phyloP scores from a whole-genome alignment of 2,329 filamentous ascomycete species.

The Aspergillus neotritici region DNA sequence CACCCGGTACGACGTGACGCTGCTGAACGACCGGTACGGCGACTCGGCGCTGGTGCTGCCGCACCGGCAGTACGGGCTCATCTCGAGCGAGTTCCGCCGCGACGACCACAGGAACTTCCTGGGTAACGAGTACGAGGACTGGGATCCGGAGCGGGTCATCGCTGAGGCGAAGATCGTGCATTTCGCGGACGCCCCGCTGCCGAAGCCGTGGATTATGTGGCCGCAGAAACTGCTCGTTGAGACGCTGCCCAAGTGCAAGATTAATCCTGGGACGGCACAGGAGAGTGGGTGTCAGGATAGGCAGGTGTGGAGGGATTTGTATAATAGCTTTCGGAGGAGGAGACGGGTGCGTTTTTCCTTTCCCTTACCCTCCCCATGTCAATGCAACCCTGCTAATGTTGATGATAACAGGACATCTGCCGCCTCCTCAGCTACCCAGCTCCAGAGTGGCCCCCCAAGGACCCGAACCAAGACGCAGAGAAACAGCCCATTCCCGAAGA shows the following conservation, averaged over 20 bases:
- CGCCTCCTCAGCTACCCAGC: constrained; percentile 35
- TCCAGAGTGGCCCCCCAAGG: constrained; percentile 24
- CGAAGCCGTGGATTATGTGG: constrained; percentile 57
- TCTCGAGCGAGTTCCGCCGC: constrained; percentile 58
- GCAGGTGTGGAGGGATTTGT: constrained; percentile 34
- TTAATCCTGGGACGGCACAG: constrained; percentile 29
- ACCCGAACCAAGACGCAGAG: background rate
- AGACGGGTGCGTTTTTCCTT: constrained; percentile 21
- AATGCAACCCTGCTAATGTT: background rate
- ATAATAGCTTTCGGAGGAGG: constrained; percentile 32
- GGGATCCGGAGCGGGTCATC: constrained; percentile 54
- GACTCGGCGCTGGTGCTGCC: constrained; percentile 57
- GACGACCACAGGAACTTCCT: constrained; percentile 50
- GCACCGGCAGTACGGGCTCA: constrained; percentile 56
- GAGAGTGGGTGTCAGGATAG: constrained; percentile 36
- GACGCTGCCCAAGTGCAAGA: constrained; percentile 30
- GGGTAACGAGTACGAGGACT: constrained; percentile 47
- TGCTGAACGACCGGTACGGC: constrained; percentile 58
- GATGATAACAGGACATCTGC: constrained; percentile 24
- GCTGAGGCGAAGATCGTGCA: constrained; percentile 62
- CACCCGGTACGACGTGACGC: constrained; percentile 58
- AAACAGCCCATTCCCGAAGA: too few relatives aligned
- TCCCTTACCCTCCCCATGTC: background rate
- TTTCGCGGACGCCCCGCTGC: constrained; percentile 66
- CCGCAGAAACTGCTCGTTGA: constrained; percentile 27